Conservation (phyloP, 2,329 filamentous ascomycete species). For the Alternaria atra region DNA sequence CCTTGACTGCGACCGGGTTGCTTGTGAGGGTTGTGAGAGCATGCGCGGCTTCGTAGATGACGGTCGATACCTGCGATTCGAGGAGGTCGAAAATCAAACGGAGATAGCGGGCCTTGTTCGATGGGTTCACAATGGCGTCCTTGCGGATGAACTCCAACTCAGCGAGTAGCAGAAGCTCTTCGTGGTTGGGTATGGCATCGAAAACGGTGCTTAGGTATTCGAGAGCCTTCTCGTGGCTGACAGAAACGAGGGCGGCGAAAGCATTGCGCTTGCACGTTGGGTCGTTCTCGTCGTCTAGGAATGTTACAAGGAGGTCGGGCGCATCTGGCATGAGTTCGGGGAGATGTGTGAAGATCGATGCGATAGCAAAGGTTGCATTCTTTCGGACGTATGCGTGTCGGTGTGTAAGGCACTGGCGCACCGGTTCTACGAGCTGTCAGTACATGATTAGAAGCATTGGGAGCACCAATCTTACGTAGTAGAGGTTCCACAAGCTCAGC, state of each 20-base stretch:
- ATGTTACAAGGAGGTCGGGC: slow-evolving; percentile 86
- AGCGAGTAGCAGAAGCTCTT: slow-evolving; percentile 90
- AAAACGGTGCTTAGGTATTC: slow-evolving; percentile 89
- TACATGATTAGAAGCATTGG: background rate
- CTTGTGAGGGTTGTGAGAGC: slow-evolving; percentile 92
- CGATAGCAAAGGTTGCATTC: slow-evolving; percentile 94
- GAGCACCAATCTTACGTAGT: slow-evolving; percentile 61
- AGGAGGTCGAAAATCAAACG: slow-evolving; percentile 95
- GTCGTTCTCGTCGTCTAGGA: slow-evolving; percentile 90
- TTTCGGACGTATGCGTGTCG: slow-evolving; percentile 98
- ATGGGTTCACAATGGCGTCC: slow-evolving; percentile 91
- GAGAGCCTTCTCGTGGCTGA: slow-evolving; percentile 92
- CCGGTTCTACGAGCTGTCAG: slow-evolving; percentile 65
- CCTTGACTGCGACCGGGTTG: slow-evolving; percentile 97
- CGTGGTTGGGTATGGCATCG: slow-evolving; percentile 91
- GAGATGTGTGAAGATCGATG: slow-evolving; percentile 90
- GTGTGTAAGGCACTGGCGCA: slow-evolving; percentile 91
- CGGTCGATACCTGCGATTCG: slow-evolving; percentile 90
- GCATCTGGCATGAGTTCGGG: slow-evolving; percentile 94
- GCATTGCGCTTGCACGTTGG: slow-evolving; percentile 98
- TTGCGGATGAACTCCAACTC: slow-evolving; percentile 98
- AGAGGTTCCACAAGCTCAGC: slow-evolving; percentile 95
- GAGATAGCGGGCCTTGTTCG: slow-evolving; percentile 95
- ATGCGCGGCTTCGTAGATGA: slow-evolving; percentile 96
- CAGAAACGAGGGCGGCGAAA: slow-evolving; percentile 87